Conservation (phyloP, 208 protist genomes). For the Acanthamoeba lenticulata region DNA sequence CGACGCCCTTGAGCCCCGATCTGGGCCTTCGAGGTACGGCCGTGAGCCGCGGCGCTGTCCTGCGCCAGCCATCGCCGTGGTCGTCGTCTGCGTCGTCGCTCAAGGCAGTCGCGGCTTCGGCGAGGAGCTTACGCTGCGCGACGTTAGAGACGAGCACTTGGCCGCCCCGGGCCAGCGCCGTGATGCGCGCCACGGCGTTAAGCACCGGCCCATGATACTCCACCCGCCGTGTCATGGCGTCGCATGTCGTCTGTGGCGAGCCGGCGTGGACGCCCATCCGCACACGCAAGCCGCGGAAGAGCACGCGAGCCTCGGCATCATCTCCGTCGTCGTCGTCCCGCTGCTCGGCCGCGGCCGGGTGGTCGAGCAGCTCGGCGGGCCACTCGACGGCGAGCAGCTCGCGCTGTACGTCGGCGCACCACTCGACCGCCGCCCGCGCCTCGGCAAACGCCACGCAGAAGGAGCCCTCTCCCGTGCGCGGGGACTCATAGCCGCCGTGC, state of each 20-base stretch:
- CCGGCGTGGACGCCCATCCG: constrained; percentile 44
- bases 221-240: constrained; percentile 16
- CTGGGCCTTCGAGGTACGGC: background rate
- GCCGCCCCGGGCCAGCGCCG: background rate
- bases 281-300: constrained; percentile 4
- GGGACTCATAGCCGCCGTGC: constrained; percentile 45
- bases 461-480: constrained; percentile 58
- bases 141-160: constrained; percentile 41
- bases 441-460: constrained; percentile 44
- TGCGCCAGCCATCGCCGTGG: too few species aligned
- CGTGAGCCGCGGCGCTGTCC: too few species aligned
- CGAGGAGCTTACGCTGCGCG: background rate
- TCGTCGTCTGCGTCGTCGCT: too few species aligned
- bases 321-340: constrained; percentile 44
- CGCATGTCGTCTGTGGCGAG: background rate
- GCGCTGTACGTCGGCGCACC: background rate
- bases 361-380: constrained; percentile 39
- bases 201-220: constrained; percentile 51
- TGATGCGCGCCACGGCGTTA: constrained; percentile 15
- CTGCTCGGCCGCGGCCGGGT: constrained; percentile 44
- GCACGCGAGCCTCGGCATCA: background rate
- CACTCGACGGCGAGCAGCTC: background rate
- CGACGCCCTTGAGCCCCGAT: background rate
- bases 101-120: too few species aligned
- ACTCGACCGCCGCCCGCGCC: background rate